Percentiles rank a stretch among this genome's conserved stretches.
phyloP scores from a whole-genome alignment of 2,329 filamentous ascomycete genomes.

The Colletotrichum ledebouriae region DNA sequence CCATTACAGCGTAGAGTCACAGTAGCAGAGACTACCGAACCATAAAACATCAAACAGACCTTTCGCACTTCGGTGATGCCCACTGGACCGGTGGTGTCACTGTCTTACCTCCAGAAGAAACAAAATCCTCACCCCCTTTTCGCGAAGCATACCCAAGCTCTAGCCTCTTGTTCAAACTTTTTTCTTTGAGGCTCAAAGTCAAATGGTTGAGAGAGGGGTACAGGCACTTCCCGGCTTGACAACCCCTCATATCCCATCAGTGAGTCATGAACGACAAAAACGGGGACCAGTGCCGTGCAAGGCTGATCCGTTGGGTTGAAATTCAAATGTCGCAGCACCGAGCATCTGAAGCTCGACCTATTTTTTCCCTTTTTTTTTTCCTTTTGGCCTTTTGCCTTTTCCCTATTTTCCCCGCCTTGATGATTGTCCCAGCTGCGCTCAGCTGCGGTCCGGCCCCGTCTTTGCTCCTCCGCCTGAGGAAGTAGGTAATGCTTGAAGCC shows the following conservation, averaged over 20 bases:
- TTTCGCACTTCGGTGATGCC: background rate
- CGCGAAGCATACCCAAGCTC: background rate
- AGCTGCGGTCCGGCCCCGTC: too few species aligned
- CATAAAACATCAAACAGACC: slow-evolving; percentile 3
- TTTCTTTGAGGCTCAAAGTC: slow-evolving; percentile 28
- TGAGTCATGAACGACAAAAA: slow-evolving; percentile 39
- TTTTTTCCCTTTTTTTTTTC: background rate
- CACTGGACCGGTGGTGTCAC: slow-evolving; percentile 1
- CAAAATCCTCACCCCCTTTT: background rate
- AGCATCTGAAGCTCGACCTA: slow-evolving; percentile 25
- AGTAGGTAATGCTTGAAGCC: background rate
- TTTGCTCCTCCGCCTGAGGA: background rate
- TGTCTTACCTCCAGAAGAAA: background rate
- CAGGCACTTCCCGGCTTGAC: slow-evolving; percentile 34
- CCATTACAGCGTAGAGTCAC: slow-evolving; percentile 26
- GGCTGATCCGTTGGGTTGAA: slow-evolving; percentile 20
- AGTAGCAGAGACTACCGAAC: background rate
- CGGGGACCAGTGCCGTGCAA: slow-evolving; percentile 22
- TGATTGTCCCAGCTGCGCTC: too few species aligned
- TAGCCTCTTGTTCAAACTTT: slow-evolving; percentile 31
- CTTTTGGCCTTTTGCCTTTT: background rate
- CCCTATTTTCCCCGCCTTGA: background rate
- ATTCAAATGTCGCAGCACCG: slow-evolving; percentile 22
- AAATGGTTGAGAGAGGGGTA: slow-evolving; percentile 20
- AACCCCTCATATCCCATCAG: slow-evolving; percentile 37